phyloP scores from a whole-genome alignment of 305 asterid genomes.

The Rubia balearica region DNA sequence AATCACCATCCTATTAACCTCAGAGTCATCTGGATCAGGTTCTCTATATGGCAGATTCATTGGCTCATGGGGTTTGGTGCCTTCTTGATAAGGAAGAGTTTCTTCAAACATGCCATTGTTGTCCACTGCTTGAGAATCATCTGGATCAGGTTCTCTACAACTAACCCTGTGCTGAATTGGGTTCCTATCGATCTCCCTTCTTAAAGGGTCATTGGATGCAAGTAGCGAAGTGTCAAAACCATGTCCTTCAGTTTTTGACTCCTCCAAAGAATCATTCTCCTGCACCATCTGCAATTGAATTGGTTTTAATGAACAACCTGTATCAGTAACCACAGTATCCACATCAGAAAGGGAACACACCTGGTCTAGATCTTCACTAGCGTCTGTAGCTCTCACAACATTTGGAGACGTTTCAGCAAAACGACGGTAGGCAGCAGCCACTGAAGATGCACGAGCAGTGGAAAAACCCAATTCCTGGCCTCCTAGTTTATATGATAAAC shows the following conservation, averaged over 20 bases:
- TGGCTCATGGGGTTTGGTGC: slow-evolving; percentile 12
- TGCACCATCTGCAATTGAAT: neutral
- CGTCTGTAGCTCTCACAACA: slow-evolving; percentile 27
- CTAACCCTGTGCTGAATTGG: neutral
- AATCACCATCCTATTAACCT: slow-evolving; percentile 12
- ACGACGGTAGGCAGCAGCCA: slow-evolving; percentile 73
- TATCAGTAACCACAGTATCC: neutral
- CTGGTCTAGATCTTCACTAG: slow-evolving; percentile 26
- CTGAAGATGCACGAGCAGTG: slow-evolving; percentile 80
- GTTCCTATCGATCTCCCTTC: slow-evolving; percentile 3
- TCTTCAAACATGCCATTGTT: slow-evolving; percentile 10
- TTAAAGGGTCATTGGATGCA: neutral
- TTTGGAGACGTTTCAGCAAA: slow-evolving; percentile 35
- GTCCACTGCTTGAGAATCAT: slow-evolving; percentile 23
- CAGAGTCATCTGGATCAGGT: slow-evolving; percentile 26
- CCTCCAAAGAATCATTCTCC: slow-evolving; percentile 18
- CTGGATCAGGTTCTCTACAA: slow-evolving; percentile 26
- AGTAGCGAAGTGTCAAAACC: neutral
- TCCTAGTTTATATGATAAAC: slow-evolving; percentile 61
- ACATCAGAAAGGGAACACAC: slow-evolving; percentile 13
- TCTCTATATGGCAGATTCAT: slow-evolving; percentile 17
- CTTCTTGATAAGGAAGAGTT: slow-evolving; percentile 5
- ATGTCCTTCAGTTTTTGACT: slow-evolving; percentile 13
- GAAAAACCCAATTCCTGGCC: slow-evolving; percentile 44
- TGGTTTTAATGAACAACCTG: neutral